Base-by-base conservation (phyloP, 257 asterid species). In the Solanum sparsipilum region DNA sequence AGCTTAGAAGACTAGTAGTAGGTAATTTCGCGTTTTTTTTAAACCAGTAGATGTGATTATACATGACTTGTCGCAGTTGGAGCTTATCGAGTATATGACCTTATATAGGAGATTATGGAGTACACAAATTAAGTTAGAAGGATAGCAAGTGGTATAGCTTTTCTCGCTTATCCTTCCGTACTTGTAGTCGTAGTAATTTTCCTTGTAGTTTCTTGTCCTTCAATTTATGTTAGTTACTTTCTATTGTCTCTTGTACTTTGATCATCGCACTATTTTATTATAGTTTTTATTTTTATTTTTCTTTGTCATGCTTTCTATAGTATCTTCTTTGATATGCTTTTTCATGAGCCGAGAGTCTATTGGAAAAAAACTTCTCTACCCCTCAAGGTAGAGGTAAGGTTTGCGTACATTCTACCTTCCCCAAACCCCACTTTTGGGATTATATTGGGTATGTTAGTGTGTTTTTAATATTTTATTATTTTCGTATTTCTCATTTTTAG, bases 341-440 rank as follows among this genome's bases (percentile, higher is more conserved):
- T 18, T 63, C 32, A 23, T n/a, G 71, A 63, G 32, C 32, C 8
- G 5, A n/a, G 16, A 32, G 7, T 4, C 71, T 63, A 10, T 10
- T 10, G 1, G 31, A 23, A 0, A 21, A 21, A 20, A 60, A 9
- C 70, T 0, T 21, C 29, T 23, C 29, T 60, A 0, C 5, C 0
- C 1, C 29, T 6, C 13, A 23, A 9, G 29, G 29, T 60, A 60
- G 70, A 0, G 70, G 5, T 23, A 60, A 60, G 70, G 70, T 60
- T 4, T 63, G 70, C 70, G 2, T 63, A 0, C 0, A 63, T 0
- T 9, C 29, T 63, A 63, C 0, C 0, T 1, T 63, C 70, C 3
- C 29, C 13, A 4, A n/a, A 9, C 13, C 3, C 15, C 29, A 63
- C 31, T n/a, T 23, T 23, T 63, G 7, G 71, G 29, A 63, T 63